A percentile compares a stretch with the other conserved stretches of the same genome.
phyloP scores from a whole-genome alignment of 2,329 filamentous ascomycete species.

The Hypomyces perniciosus region DNA sequence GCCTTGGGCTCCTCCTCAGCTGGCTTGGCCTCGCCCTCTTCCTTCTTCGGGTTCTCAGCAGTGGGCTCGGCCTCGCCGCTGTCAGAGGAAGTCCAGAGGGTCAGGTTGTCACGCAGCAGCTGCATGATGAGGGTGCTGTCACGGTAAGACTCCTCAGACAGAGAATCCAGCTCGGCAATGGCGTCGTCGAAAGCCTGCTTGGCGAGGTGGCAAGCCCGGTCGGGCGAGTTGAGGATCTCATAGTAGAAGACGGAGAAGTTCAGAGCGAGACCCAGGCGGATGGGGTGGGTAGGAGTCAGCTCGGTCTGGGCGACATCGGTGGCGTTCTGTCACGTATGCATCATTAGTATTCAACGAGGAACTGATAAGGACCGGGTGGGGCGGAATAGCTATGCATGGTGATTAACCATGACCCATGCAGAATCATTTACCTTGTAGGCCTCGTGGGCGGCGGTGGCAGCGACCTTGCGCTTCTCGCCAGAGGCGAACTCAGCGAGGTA shows the following conservation, averaged over 20 bases:
- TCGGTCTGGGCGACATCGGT: conserved; percentile 98
- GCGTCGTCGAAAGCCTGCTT: conserved; percentile 99
- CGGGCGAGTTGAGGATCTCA: conserved; percentile 97
- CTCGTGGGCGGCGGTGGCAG: conserved; percentile 82
- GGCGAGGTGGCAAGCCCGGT: conserved; percentile 94
- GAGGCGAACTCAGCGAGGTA: conserved; percentile 91
- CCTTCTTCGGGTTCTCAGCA: conserved; percentile 51
- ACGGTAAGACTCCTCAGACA: conserved; percentile 97
- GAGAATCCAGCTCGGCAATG: conserved; percentile 95
- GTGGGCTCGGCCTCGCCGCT: conserved; percentile 69
- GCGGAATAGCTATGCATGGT: neutral
- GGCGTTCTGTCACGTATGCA: conserved; percentile 61
- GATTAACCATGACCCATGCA: neutral
- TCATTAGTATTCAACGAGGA: neutral
- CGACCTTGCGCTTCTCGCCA: conserved; percentile 85
- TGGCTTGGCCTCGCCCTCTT: conserved; percentile 39
- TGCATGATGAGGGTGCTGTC: conserved; percentile 99
- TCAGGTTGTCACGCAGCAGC: conserved; percentile 95
- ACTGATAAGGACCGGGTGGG: neutral
- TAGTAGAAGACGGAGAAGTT: conserved; percentile 99
- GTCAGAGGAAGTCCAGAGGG: conserved; percentile 95
- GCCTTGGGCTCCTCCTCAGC: conserved; percentile 41
- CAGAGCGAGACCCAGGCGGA: conserved; percentile 92
- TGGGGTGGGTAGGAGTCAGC: conserved; percentile 94
- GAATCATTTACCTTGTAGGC: conserved; percentile 80